These are phyloP conservation scores for Linum usitatissimum DNA, from an alignment of 345 rosid genomes.

Conservation along the genomic window DNA sequence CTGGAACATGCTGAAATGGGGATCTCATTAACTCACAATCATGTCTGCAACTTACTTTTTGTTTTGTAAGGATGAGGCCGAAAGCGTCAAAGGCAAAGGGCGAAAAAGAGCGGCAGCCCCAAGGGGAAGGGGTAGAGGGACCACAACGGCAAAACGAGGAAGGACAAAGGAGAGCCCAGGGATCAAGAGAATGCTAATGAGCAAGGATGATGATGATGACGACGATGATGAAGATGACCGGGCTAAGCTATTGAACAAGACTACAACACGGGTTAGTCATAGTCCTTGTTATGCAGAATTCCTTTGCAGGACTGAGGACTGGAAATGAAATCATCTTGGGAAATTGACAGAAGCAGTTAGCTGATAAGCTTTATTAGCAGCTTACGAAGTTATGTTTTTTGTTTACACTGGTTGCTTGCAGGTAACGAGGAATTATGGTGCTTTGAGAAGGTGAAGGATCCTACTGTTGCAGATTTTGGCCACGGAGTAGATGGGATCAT, in stretches of 20 bases:
- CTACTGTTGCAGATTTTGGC: background rate
- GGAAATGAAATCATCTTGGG: too few species aligned
- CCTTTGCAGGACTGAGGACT: too few species aligned
- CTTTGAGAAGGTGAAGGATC: conserved; percentile 43
- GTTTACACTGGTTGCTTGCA: conserved; percentile 9
- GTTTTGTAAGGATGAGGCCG: conserved; percentile 43
- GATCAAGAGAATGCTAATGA: conserved; percentile 43
- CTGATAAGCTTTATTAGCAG: too few species aligned
- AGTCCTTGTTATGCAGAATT: background rate
- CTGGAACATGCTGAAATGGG: too few species aligned
- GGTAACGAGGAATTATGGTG: conserved; percentile 84
- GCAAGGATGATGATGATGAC: conserved; percentile 49
- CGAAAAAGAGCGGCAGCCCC: conserved; percentile 67
- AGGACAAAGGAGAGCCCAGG: conserved; percentile 52
- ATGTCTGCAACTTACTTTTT: background rate
- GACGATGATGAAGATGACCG: conserved; percentile 52
- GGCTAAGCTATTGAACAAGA: conserved; percentile 40
- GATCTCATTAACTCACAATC: background rate
- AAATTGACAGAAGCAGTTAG: too few species aligned
- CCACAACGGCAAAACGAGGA: conserved; percentile 68
- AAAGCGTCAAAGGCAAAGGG: conserved; percentile 35
- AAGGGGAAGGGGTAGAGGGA: conserved; percentile 59
- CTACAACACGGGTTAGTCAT: conserved; percentile 62
- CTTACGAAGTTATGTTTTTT: too few species aligned
- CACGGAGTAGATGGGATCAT: too few species aligned